Percentiles rank a stretch among this genome's conserved stretches.
Conservation (phyloP, 106 monocot species). For the Platanthera guangdongensis region DNA sequence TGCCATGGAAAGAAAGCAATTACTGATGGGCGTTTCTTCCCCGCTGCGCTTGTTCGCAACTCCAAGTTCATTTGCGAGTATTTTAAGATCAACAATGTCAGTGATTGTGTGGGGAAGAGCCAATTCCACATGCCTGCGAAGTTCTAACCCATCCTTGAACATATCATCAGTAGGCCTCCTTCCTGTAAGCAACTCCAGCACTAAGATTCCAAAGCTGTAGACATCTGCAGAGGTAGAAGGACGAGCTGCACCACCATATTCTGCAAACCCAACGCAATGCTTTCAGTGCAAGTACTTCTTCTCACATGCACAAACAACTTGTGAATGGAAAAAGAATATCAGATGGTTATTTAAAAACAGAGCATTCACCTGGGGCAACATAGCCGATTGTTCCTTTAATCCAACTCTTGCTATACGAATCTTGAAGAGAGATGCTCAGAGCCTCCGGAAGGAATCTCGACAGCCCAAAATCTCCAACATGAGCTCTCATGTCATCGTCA, state of each 20-base stretch:
- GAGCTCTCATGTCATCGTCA: constrained; percentile 31
- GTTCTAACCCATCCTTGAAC: not conserved
- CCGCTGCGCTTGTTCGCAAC: not conserved
- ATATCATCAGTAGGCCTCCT: constrained; percentile 17
- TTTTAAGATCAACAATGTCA: constrained; percentile 3
- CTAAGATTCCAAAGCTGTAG: constrained; percentile 19
- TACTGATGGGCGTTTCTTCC: not conserved
- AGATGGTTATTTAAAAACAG: not conserved
- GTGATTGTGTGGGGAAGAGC: not conserved
- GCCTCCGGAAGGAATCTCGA: constrained; percentile 3
- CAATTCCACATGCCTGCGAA: not conserved
- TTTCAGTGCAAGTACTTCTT: not conserved
- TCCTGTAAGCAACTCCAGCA: constrained; percentile 15
- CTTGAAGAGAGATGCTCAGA: not conserved
- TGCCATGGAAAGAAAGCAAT: not conserved
- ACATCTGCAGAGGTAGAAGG: constrained; percentile 12
- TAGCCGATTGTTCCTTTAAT: constrained; percentile 1
- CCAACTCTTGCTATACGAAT: not conserved
- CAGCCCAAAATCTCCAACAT: constrained; percentile 42
- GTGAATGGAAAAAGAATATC: not conserved
- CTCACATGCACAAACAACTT: not conserved
- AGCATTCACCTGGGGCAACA: not conserved
- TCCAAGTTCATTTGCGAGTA: not conserved
- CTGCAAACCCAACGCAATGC: not conserved
- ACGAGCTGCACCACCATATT: constrained; percentile 6